Evolutionary conservation across 2,329 filamentous ascomycete genomes (phyloP).

Genomic region (Botrytis deweyae): DNA sequence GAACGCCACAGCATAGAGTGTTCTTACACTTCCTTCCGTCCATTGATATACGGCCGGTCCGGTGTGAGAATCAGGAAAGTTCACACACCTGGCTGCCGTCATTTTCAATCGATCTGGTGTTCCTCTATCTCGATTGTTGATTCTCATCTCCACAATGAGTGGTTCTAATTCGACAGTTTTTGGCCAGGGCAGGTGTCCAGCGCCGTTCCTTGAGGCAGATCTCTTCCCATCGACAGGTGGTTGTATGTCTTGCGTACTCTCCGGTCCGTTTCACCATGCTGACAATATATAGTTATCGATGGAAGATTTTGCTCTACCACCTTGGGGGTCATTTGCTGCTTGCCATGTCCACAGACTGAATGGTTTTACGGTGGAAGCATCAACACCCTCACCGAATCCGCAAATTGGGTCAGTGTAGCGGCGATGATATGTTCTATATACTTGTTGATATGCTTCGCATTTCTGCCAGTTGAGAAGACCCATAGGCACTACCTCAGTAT

Average conservation of each 20-base stretch:
- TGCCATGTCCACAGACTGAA: slow-evolving; percentile 85
- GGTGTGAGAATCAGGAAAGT: not conserved
- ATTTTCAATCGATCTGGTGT: slow-evolving; percentile 4
- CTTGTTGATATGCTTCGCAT: slow-evolving; percentile 74
- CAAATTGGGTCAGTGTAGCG: slow-evolving; percentile 81
- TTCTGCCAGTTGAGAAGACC: slow-evolving; percentile 84
- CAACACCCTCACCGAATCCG: slow-evolving; percentile 57
- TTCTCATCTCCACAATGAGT: slow-evolving; percentile 17
- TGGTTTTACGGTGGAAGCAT: slow-evolving; percentile 69
- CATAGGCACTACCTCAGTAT: slow-evolving; percentile 91
- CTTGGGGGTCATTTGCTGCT: slow-evolving; percentile 66
- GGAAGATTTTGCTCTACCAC: slow-evolving; percentile 59
- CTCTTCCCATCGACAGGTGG: slow-evolving; percentile 61
- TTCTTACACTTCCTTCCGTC: slow-evolving; percentile 1
- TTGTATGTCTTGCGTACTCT: slow-evolving; percentile 52
- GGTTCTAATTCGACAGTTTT: slow-evolving; percentile 24
- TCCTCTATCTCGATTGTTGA: slow-evolving; percentile 2
- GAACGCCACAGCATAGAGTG: slow-evolving; percentile 5
- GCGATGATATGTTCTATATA: slow-evolving; percentile 72
- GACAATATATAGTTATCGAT: slow-evolving; percentile 44
- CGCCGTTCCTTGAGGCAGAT: slow-evolving; percentile 66
- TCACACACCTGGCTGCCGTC: slow-evolving; percentile 13
- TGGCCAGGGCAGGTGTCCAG: slow-evolving; percentile 49
- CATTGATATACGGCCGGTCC: not conserved
- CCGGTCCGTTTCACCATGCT: not conserved